phyloP scores from a whole-genome alignment of 768 basidiomycete species.

The Lentinula sp. region DNA sequence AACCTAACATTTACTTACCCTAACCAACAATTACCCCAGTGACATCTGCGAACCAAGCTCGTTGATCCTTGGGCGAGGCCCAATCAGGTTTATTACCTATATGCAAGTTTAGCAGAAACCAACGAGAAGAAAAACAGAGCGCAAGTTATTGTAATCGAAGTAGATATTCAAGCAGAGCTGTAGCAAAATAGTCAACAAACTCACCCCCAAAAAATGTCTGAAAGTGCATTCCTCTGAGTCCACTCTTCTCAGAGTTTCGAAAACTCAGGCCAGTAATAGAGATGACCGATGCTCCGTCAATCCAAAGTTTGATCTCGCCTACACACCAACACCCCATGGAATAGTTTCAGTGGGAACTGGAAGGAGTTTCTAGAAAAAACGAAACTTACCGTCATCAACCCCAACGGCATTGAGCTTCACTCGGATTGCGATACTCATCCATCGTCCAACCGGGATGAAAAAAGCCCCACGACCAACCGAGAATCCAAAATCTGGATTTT shows the following conservation, averaged over 20 bases:
- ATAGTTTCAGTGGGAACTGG: too few relatives aligned
- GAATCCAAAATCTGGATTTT: slow-evolving; percentile 56
- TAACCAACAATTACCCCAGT: slow-evolving; percentile 30
- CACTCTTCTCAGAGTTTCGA: slow-evolving; percentile 32
- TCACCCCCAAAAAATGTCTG: slow-evolving; percentile 77
- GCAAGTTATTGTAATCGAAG: too few relatives aligned
- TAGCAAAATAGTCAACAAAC: not conserved
- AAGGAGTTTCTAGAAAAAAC: not conserved
- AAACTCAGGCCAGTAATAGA: slow-evolving; percentile 41
- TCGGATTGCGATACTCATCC: slow-evolving; percentile 62
- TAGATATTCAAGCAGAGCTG: too few relatives aligned
- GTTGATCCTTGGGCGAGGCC: slow-evolving; percentile 58
- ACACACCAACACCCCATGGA: not conserved
- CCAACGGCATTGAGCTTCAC: slow-evolving; percentile 64
- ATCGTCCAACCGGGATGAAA: slow-evolving; percentile 42
- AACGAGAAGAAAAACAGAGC: not conserved
- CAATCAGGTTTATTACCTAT: slow-evolving; percentile 50
- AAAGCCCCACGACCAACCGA: slow-evolving; percentile 66
- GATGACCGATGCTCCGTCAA: slow-evolving; percentile 57
- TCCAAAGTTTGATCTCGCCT: slow-evolving; percentile 65
- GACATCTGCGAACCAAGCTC: slow-evolving; percentile 54
- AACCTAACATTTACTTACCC: not conserved
- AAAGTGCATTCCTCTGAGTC: slow-evolving; percentile 65
- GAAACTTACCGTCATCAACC: slow-evolving; percentile 43
- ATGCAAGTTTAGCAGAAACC: not conserved